These are phyloP conservation scores for Pouteria glomerata DNA, from an alignment of 148 eudicot species.

Conservation along the genomic window DNA sequence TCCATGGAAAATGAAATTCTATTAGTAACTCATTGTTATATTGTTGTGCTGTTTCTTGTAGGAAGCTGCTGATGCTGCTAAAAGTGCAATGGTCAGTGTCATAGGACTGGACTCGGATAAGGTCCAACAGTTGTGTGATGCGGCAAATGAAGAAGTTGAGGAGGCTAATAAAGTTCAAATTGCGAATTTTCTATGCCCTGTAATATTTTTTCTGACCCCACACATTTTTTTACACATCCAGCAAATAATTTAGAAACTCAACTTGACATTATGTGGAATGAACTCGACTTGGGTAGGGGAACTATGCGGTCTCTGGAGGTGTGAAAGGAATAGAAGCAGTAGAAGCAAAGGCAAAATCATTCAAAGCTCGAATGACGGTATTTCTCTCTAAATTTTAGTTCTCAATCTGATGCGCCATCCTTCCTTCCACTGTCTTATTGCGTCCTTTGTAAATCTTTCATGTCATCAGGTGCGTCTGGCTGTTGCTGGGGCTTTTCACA, in stretches of 20 bases:
- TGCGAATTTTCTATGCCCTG: slow-evolving; percentile 81
- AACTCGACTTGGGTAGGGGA: slow-evolving; percentile 45
- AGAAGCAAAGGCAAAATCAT: slow-evolving; percentile 94
- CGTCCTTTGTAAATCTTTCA: slow-evolving; percentile 4
- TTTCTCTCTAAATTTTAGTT: slow-evolving; percentile 3
- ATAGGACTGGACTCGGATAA: slow-evolving; percentile 83
- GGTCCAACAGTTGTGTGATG: slow-evolving; percentile 80
- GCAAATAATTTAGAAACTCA: not conserved
- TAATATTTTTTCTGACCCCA: slow-evolving; percentile 17
- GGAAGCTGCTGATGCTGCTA: slow-evolving; percentile 88
- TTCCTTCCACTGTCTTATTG: not conserved
- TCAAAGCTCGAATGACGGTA: slow-evolving; percentile 99
- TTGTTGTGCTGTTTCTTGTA: slow-evolving; percentile 14
- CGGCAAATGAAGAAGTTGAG: slow-evolving; percentile 85
- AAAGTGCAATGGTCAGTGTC: slow-evolving; percentile 83
- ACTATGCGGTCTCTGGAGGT: slow-evolving; percentile 95
- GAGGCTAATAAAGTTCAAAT: slow-evolving; percentile 76
- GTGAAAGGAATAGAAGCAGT: slow-evolving; percentile 90
- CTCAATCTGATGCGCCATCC: not conserved
- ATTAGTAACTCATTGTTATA: not conserved
- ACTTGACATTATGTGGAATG: not conserved
- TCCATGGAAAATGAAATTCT: not conserved
- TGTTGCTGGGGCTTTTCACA: slow-evolving; percentile 87
- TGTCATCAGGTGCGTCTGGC: slow-evolving; percentile 94
- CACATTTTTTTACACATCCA: not conserved